Evolutionary conservation across 371 early-diverging fungal species (phyloP), one percentile per base, ranked within the genome.

Genomic region (Zopfochytrium polystomum): DNA sequence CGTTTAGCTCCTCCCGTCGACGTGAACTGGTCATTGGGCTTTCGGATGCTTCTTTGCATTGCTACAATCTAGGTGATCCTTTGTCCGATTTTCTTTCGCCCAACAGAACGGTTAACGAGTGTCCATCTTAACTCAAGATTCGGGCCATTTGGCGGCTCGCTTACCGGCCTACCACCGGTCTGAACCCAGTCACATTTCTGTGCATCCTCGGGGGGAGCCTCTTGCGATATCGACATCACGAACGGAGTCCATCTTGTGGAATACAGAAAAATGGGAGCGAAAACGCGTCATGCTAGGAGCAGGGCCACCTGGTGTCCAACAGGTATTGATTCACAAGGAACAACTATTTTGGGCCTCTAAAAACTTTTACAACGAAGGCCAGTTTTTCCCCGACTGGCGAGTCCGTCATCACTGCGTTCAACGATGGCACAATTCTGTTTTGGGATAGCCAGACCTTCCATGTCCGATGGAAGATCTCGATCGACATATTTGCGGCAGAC

Each of bases 41-140:
- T 6, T 60, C 77, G 2, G 81, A 80, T 58, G 33, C 63, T 52
- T 60, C 76, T 9, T 48, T 78, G 0, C 69, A 67, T 35, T 80
- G 81, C 65, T 78, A 77, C 70, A 80, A 80, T 55, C 73, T 78
- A n/a, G 80, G 78, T 77, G 48, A 22, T 57, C 18, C 38, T 30
- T 42, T 23, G 44, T 38, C 33, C 25, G 42, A 23, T 34, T 57
- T 33, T 29, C 35, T 26, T 25, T 38, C 26, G 50, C n/a, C 23
- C 45, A 25, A 31, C 31, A 11, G 18, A 7, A 18, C 7, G 11
- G 7, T 38, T 18, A 38, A 38, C 38, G 11, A 38, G 11, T 38
- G 38, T 11, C 18, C 38, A 18, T 15, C 43, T 47, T 4, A 15
- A 6, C n/a, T 30, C 3, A 52, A 76, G 80, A 80, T 44, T 63